These are phyloP conservation scores for Botrytis medusae DNA, from an alignment of 2,329 filamentous ascomycete genomes.

Conservation along the genomic window DNA sequence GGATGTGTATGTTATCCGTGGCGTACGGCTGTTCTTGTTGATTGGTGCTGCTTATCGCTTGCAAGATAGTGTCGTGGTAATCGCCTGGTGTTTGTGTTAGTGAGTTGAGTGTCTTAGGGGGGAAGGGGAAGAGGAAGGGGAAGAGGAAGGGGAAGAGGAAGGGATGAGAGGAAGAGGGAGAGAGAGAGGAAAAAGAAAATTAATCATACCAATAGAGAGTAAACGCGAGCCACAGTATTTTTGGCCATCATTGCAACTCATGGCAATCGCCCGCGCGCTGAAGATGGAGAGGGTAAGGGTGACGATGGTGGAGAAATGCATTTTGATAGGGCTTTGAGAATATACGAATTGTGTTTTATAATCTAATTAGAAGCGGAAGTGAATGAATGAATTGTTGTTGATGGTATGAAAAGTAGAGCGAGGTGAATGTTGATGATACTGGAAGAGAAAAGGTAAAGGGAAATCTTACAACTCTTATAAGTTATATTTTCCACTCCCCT, in stretches of 20 bases:
- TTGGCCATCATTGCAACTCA: accelerated
- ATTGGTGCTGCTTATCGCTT: no score
- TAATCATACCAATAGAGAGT: background rate
- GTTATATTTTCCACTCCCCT: background rate
- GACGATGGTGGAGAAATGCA: background rate
- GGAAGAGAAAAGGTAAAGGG: background rate
- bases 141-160: background rate
- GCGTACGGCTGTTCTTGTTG: no score
- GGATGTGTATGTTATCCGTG: background rate
- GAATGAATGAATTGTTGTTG: background rate
- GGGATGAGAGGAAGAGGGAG: background rate
- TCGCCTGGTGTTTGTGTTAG: background rate
- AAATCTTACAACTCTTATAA: background rate
- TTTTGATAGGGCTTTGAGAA: background rate
- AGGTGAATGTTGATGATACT: background rate
- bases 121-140: no score
- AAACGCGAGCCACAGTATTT: background rate
- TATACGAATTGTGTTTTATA: background rate
- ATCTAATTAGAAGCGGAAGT: background rate
- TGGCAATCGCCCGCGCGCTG: background rate
- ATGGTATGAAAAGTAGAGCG: background rate
- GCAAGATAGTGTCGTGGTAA: background rate
- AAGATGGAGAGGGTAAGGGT: background rate
- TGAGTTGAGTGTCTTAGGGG: background rate
- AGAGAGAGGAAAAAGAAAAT: background rate